Percentiles rank a stretch among this genome's conserved stretches.
phyloP scores from a whole-genome alignment of 345 rosid genomes.

The Murraya paniculata region DNA sequence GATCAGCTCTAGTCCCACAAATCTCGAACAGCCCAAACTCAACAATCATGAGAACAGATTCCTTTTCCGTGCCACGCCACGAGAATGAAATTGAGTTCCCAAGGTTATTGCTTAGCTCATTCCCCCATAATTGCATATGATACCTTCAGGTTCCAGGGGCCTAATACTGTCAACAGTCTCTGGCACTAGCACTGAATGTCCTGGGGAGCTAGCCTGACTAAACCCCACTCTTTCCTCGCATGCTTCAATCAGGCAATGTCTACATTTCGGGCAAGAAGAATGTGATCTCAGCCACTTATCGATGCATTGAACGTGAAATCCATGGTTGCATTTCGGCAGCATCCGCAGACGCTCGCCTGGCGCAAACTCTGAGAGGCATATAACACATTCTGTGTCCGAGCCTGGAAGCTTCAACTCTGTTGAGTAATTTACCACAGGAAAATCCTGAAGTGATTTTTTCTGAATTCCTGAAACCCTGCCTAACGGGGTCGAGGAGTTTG shows the following conservation, averaged over 20 bases:
- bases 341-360: slow-evolving; percentile 28
- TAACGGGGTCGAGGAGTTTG: slow-evolving; percentile 28
- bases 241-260: slow-evolving; percentile 40
- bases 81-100: not conserved
- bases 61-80: too few relatives aligned
- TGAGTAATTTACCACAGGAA: slow-evolving; percentile 6
- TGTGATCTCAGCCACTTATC: slow-evolving; percentile 66
- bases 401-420: not conserved
- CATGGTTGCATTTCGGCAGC: slow-evolving; percentile 65
- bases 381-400: slow-evolving; percentile 16
- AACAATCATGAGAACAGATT: too few relatives aligned
- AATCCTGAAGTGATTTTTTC: slow-evolving; percentile 57
- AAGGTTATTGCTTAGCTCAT: not conserved
- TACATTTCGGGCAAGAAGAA: slow-evolving; percentile 64
- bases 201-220: slow-evolving; percentile 11
- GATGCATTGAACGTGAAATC: slow-evolving; percentile 61
- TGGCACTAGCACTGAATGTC: not conserved
- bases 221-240: slow-evolving; percentile 28
- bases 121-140: not conserved
- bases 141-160: not conserved
- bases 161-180: not conserved
- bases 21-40: too few relatives aligned
- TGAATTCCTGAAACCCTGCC: slow-evolving; percentile 61
- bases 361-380: slow-evolving; percentile 12
- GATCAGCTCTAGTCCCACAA: too few relatives aligned